Evolutionary conservation across 1,139 yeast genomes (phyloP), one percentile per base, ranked within the genome.

Genomic region (Geotrichum klebahnii): DNA sequence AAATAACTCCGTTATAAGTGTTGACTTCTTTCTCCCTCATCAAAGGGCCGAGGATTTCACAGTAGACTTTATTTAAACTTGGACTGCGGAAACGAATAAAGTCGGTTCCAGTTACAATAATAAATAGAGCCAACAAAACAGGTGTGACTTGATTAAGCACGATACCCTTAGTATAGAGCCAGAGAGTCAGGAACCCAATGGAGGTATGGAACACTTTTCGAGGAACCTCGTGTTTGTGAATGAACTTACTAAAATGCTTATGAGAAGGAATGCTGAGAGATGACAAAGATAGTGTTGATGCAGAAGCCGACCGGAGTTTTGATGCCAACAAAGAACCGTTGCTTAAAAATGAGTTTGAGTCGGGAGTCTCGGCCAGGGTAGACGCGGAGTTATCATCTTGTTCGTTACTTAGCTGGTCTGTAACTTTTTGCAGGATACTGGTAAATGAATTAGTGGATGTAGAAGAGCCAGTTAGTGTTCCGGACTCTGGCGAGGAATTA

Each of bases 161-260:
- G 4, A 76, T 71, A 5, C 94, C 92, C 36, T 69, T 64, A 0
- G 85, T 77, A 65, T 89, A 90, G 38, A 87, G 70, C 64, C 78
- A 82, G 36, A 92, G 68, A 1, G 97, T 82, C 43, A 89, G 62
- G 53, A 87, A 75, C 0, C 97, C 98, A 50, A 89, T 87, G 0
- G 95, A 84, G 4, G 92, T 84, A 66, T 92, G 98, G 54, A 92
- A 79, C 3, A 77, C 71, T 66, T 92, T 92, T 60, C 98, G 77
- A 2, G 96, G 94, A 20, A 92, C 74, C 66, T 92, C 98, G 64
- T 92, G 92, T 61, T 84, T 85, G 35, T 81, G 76, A 37, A 82
- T 67, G 58, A 81, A 80, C 46, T 73, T 73, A 22, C 78, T 75
- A 61, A 80, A 73, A 55, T 63, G 60, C 44, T 59, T 56, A 52